Evolutionary conservation across 2,329 filamentous ascomycete species (phyloP).

Genomic region (Fusarium bulbicola): DNA sequence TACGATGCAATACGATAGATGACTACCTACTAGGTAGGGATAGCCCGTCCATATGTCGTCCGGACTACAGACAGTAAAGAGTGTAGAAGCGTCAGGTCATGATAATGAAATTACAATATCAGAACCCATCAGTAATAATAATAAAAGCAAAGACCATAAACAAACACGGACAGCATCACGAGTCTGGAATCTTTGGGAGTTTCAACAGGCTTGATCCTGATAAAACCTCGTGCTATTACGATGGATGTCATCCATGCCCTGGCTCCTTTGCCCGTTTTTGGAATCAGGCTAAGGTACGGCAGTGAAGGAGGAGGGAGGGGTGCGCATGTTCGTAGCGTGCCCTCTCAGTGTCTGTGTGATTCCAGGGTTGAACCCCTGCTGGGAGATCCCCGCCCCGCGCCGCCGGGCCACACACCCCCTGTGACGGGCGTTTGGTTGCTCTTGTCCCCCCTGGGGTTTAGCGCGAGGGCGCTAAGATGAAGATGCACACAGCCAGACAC

Average conservation of each 20-base stretch:
- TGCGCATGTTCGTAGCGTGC: neutral
- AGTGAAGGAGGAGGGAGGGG: slow-evolving; percentile 16
- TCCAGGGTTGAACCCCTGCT: slow-evolving; percentile 13
- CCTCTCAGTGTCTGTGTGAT: neutral
- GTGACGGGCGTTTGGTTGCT: slow-evolving; percentile 28
- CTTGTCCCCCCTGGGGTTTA: slow-evolving; percentile 26
- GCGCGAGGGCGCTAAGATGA: neutral
- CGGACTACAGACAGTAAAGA: slow-evolving; percentile 1
- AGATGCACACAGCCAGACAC: neutral
- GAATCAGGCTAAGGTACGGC: slow-evolving; percentile 4
- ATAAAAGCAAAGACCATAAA: slow-evolving; percentile 17
- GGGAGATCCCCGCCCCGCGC: slow-evolving; percentile 24
- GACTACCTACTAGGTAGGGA: slow-evolving; percentile 14
- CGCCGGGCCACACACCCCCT: slow-evolving; percentile 14
- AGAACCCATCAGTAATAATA: slow-evolving; percentile 13
- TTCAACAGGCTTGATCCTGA: slow-evolving; percentile 29
- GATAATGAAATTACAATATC: neutral
- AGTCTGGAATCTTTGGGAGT: neutral
- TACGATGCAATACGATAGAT: slow-evolving; percentile 5
- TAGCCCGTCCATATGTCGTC: slow-evolving; percentile 21
- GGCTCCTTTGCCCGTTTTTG: slow-evolving; percentile 4
- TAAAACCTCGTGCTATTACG: slow-evolving; percentile 9
- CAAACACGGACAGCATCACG: slow-evolving; percentile 10
- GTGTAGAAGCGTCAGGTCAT: slow-evolving; percentile 3
- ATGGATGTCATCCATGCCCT: slow-evolving; percentile 1